Evolutionary conservation across 164 flowering plant genomes (phyloP).

Genomic region (Vitis labrusca): DNA sequence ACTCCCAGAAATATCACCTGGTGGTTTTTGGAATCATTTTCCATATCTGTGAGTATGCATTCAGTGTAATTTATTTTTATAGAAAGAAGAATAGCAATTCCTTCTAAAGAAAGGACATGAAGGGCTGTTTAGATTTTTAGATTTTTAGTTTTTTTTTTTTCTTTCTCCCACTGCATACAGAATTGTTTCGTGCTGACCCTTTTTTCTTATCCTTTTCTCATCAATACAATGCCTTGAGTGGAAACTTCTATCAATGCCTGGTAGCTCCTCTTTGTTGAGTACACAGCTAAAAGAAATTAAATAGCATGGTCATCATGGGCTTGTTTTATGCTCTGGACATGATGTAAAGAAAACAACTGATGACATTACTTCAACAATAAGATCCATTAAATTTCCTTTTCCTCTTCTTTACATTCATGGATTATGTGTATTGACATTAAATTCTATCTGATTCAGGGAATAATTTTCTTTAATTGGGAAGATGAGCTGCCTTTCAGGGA

Average conservation of each 20-base stretch:
- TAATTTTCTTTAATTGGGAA: constrained; percentile 64
- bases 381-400: background rate
- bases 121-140: too few relatives aligned
- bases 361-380: background rate
- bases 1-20: background rate
- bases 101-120: too few relatives aligned
- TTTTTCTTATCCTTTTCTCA: too few relatives aligned
- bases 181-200: too few relatives aligned
- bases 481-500: constrained; percentile 32
- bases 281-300: background rate
- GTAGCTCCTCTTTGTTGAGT: too few relatives aligned
- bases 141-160: too few relatives aligned
- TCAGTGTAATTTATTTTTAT: too few relatives aligned
- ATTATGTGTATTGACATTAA: background rate
- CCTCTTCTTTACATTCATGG: background rate
- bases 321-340: background rate
- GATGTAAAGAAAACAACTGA: background rate
- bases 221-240: too few relatives aligned
- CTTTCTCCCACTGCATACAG: too few relatives aligned
- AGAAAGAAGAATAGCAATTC: too few relatives aligned
- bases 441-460: constrained; percentile 56
- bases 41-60: background rate
- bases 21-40: background rate
- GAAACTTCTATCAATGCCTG: too few relatives aligned
- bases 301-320: background rate